Base-by-base conservation (phyloP, 768 basidiomycete genomes). In the Nidularia sp. region DNA sequence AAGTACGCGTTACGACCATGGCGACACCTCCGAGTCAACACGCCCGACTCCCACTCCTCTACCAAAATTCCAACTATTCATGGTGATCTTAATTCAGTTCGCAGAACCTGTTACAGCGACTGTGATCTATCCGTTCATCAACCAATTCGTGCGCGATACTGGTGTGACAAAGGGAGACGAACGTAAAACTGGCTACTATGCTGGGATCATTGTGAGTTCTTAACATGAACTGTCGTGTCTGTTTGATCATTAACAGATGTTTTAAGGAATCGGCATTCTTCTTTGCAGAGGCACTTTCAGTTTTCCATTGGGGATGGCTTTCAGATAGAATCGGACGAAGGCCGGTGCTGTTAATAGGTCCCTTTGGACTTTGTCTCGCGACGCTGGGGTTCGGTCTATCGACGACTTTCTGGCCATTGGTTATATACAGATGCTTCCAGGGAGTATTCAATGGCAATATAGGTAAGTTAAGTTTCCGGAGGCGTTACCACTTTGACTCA, bases 101-200 rank as follows among this genome's bases (percentile, higher is more conserved):
- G 60, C 73, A 15, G 77, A 79, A 55, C 76, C 76, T 6, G 63
- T 77, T 6, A 72, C 75, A 6, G 68, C 67, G 4, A 66, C 70
- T 1, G 76, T 77, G n/a, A 70, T 78, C 33, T 74, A 76, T 52
- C 77, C 76, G 2, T 78, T 79, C 55, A 66, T 76, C 34, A 72
- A 70, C 47, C 70, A 78, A 49, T 68, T 77, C 35, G 69, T 80
- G 42, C 64, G 71, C 41, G 68, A 73, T 13, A 73, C 72, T 6
- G 75, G 74, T 0, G 64, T 78, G 6, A 77, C 72, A 5, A 57
- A 64, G 5, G 75, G 76, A 5, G 73, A 78, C 50, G 77, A 77
- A 53, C 65, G 60, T 2, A 73, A 67, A 49, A 75, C 69, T 4
- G 76, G 77, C 0, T 79, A 78, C 58, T 80, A 74, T 62, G 77